Base-by-base conservation (phyloP, 805 yeast genomes). In the Spathaspora girioi region DNA sequence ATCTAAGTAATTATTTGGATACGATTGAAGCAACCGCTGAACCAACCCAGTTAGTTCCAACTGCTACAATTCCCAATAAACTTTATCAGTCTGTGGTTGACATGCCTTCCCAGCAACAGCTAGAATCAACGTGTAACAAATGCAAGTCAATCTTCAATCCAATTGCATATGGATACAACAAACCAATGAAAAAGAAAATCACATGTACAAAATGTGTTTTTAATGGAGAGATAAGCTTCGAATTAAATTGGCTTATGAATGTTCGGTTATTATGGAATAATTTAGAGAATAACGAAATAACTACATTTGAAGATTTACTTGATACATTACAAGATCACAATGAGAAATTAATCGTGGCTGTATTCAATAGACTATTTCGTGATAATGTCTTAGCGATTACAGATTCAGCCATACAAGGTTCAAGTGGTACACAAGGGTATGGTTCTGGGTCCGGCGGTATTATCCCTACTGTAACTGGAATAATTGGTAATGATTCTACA, bases 111-210 rank as follows among this genome's bases (percentile, higher is more conserved):
- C 43, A 18, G 18, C 43, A 11, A 40, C 43, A 17, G 5, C 43
- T 44, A 14, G 20, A n/a, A 43, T 42, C 46, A 2, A 40, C 43
- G 2, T 76, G 80, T 50, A 55, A 55, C 9, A 46, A 50, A 1
- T 76, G 80, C 55, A 53, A 53, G 5, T 57, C 59, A 38, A 29
- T 41, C 8, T 58, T 73, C 6, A 78, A 74, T 54, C 59, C 66
- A 0, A 53, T 60, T 12, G 73, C 76, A 45, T 73, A 74, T 54
- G 76, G 72, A 2, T 44, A 47, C 43, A 23, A 23, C 38, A 43
- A 35, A 18, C 20, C 17, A 9, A 11, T 10, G 8, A 5, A 14
- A 46, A 23, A 60, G 56, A 38, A 38, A 2, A 18, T 32, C 15
- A 18, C 8, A 44, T 56, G 48, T 42, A 61, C 32, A 50, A 58